phyloP scores from a whole-genome alignment of 2,329 filamentous ascomycete species.

The Cladophialophora bantiana region DNA sequence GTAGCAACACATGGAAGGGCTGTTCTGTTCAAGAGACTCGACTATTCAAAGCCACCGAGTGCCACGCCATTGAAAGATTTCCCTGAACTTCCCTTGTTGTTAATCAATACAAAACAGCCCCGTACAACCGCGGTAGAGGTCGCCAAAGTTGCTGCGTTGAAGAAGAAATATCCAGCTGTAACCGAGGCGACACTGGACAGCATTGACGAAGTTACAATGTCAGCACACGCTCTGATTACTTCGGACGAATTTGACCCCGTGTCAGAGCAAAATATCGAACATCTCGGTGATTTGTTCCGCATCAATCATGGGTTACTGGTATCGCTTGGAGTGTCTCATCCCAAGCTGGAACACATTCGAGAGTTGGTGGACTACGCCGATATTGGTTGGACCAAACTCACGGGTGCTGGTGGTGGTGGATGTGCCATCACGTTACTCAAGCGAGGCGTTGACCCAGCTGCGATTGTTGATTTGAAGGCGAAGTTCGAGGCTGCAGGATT shows the following conservation, averaged over 20 bases:
- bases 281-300: conserved; percentile 85
- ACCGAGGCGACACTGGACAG: conserved; percentile 82
- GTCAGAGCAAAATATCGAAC: conserved; percentile 69
- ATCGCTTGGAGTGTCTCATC: conserved; percentile 93
- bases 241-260: conserved; percentile 72
- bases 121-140: conserved; percentile 88
- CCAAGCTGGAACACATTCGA: conserved; percentile 86
- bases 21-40: conserved; percentile 83
- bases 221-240: conserved; percentile 62
- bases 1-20: conserved; percentile 93
- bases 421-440: conserved; percentile 92
- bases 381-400: conserved; percentile 97
- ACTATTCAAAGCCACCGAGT: conserved; percentile 77
- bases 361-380: conserved; percentile 88
- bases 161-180: conserved; percentile 74
- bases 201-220: conserved; percentile 71
- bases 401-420: conserved; percentile 91
- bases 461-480: conserved; percentile 68
- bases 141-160: conserved; percentile 79
- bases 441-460: conserved; percentile 65
- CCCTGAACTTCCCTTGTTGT: conserved; percentile 85
- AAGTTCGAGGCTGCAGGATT: conserved; percentile 76
- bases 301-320: conserved; percentile 93
- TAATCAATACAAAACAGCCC: conserved; percentile 87
- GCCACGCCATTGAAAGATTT: conserved; percentile 84